Percentiles rank a stretch among this genome's conserved stretches.
Evolutionary conservation across 148 eudicot genomes (phyloP).

Genomic region (Rhododendron henanense): DNA sequence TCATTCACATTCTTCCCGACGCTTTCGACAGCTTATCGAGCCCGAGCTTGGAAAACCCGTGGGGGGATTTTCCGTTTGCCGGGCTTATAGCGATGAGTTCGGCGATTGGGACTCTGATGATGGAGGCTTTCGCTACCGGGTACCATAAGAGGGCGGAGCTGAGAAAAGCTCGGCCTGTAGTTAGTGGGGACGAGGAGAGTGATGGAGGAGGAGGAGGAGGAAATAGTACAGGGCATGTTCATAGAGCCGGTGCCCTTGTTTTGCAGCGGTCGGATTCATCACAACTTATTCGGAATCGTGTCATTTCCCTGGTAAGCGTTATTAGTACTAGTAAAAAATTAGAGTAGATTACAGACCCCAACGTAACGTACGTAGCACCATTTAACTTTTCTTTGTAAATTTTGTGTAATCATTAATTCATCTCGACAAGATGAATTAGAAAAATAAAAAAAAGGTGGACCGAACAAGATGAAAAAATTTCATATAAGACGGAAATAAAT

Average conservation of each 20-base stretch:
- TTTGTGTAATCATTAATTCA: too few species aligned
- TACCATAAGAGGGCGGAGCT: constrained; percentile 23
- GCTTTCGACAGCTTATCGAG: background rate
- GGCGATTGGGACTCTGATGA: constrained; percentile 16
- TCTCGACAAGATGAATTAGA: too few species aligned
- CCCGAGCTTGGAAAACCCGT: constrained; percentile 14
- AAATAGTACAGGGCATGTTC: too few species aligned
- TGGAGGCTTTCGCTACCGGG: constrained; percentile 25
- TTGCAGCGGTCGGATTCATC: constrained; percentile 14
- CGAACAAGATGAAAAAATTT: too few species aligned
- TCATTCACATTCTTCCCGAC: background rate
- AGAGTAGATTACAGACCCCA: too few species aligned
- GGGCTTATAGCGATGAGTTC: constrained; percentile 18
- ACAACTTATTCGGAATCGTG: constrained; percentile 10
- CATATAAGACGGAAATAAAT: too few species aligned
- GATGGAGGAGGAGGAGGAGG: constrained; percentile 7
- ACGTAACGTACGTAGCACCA: too few species aligned
- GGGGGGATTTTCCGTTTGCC: constrained; percentile 17
- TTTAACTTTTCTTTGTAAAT: too few species aligned
- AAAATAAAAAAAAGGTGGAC: too few species aligned
- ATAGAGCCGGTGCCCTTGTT: constrained; percentile 8
- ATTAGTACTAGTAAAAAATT: too few species aligned
- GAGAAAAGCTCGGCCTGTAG: constrained; percentile 15
- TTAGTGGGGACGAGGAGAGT: constrained; percentile 5
- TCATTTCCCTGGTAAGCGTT: constrained; percentile 17